Evolutionary conservation across 257 asterid species (phyloP), one percentile per base, ranked within the genome.

Genomic region (Solanum medicagineum): DNA sequence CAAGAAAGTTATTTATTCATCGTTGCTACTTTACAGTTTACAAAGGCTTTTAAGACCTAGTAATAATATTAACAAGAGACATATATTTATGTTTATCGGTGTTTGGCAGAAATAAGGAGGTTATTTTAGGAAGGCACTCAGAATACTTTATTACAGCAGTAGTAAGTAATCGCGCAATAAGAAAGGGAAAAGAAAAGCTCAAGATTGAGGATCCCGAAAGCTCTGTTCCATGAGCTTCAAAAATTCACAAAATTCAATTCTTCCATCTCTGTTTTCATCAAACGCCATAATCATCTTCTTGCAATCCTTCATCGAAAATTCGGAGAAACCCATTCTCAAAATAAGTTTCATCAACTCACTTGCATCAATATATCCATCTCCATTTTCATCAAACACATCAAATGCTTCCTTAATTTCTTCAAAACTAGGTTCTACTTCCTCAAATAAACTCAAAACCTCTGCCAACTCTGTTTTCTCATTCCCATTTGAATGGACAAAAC

Each of bases 291-390:
- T 92, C 94, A 93, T 93, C 82, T 87, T 90, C 66, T 49, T 53
- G 84, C 91, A 92, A 45, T 92, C 91, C 14, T 85, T 10, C 29
- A 79, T 86, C 0, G 85, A 81, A 79, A 85, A 71, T 11, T 85
- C 88, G 7, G 32, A 56, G 45, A 90, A 84, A 2, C 94, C 94
- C 73, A 93, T 69, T 6, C 87, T 87, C 9, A 75, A 62, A 83
- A 92, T 56, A 15, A 91, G 86, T 69, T 53, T 88, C 81, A 20
- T 80, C 86, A 93, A 65, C 89, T 93, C 96, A 20, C 14, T 83
- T 26, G 91, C 91, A 81, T 92, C 96, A 11, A 93, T 90, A 71
- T 74, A 93, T 1, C 94, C 96, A 88, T 93, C 96, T 11, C 87
- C 85, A 57, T 92, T 87, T 19, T 87, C 89, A 85, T 93, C 95